Percentiles rank a stretch among this genome's conserved stretches.
These are phyloP conservation scores for Coriaria nepalensis DNA, from an alignment of 306 rosid genomes.

Conservation along the genomic window DNA sequence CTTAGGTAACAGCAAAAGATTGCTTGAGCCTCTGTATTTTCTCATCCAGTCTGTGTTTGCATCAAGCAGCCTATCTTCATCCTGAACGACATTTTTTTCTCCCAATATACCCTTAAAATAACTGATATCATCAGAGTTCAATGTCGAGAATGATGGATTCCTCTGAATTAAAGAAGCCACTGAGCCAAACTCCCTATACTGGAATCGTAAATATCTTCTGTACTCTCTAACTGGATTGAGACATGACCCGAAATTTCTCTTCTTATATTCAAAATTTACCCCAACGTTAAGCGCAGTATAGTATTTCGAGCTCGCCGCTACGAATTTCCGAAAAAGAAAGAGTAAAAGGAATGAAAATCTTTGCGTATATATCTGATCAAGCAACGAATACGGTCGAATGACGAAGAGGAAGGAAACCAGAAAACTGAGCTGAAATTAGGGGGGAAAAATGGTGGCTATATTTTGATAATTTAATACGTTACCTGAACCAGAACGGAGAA, in stretches of 20 bases:
- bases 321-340: too few species aligned
- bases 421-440: neutral
- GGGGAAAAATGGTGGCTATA: too few species aligned
- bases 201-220: conserved; percentile 17
- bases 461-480: too few species aligned
- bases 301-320: too few species aligned
- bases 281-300: too few species aligned
- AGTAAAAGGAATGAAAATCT: too few species aligned
- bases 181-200: conserved; percentile 31
- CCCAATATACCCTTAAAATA: conserved; percentile 60
- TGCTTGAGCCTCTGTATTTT: conserved; percentile 72
- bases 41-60: conserved; percentile 92
- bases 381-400: too few species aligned
- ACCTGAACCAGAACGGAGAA: conserved; percentile 29
- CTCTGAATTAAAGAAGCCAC: conserved; percentile 29
- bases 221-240: conserved; percentile 16
- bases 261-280: neutral
- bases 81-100: conserved; percentile 60
- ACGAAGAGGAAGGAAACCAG: neutral
- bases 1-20: conserved; percentile 58
- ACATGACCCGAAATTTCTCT: conserved; percentile 14
- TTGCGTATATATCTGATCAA: too few species aligned
- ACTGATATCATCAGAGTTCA: conserved; percentile 54
- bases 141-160: conserved; percentile 39
- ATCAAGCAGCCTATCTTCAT: conserved; percentile 52